Percentiles rank a stretch among this genome's conserved stretches.
These are phyloP conservation scores for Allium cepa DNA, from an alignment of 106 monocot species.

Conservation along the genomic window DNA sequence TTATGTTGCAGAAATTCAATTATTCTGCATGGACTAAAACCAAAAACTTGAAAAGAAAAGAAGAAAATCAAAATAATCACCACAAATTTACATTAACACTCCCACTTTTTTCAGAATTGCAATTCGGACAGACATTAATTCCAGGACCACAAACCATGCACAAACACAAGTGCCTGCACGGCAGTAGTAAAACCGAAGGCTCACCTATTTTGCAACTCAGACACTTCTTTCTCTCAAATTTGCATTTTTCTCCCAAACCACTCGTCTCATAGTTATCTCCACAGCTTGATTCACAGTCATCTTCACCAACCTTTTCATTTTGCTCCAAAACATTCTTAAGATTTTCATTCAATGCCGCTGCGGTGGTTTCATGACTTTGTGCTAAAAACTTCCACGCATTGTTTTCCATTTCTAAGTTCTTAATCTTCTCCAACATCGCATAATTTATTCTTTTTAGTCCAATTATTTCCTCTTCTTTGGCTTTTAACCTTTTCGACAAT, in stretches of 20 bases:
- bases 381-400: slow-evolving; percentile 63
- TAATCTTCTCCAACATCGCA: slow-evolving; percentile 37
- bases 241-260: too few species aligned
- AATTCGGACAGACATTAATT: slow-evolving; percentile 31
- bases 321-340: slow-evolving; percentile 40
- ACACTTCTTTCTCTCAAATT: background rate
- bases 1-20: too few species aligned
- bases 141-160: slow-evolving; percentile 36
- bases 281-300: slow-evolving; percentile 53
- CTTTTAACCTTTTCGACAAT: slow-evolving; percentile 22
- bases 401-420: slow-evolving; percentile 30
- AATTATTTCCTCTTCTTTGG: slow-evolving; percentile 56
- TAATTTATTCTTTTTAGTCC: slow-evolving; percentile 30
- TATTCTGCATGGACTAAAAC: background rate
- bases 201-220: slow-evolving; percentile 21
- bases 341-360: slow-evolving; percentile 31
- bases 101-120: slow-evolving; percentile 27
- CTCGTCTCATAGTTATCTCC: slow-evolving; percentile 3
- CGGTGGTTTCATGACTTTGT: slow-evolving; percentile 42
- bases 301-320: background rate
- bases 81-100: slow-evolving; percentile 38
- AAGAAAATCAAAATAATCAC: background rate
- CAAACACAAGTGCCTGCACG: slow-evolving; percentile 59
- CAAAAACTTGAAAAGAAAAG: background rate
- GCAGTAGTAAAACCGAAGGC: slow-evolving; percentile 46